Conservation (phyloP, 768 basidiomycete genomes). For the Mycena latifolia region DNA sequence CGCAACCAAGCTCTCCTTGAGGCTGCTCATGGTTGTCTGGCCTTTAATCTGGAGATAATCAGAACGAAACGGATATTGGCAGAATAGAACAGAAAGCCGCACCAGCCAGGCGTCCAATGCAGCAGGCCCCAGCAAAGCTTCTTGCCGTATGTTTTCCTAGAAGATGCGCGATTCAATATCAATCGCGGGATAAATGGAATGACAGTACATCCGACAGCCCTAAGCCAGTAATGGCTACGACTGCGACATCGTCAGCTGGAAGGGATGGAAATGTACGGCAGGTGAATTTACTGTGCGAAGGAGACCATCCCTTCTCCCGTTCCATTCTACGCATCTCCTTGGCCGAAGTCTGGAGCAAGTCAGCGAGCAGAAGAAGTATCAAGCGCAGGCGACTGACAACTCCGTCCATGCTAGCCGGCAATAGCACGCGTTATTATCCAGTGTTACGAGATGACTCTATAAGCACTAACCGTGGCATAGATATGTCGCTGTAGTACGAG, state of each 20-base stretch:
- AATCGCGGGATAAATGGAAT: too few relatives aligned
- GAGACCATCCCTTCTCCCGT: constrained; percentile 17
- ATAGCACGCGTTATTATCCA: neutral
- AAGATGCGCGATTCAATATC: neutral
- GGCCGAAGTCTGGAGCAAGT: constrained; percentile 24
- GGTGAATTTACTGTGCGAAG: constrained; percentile 17
- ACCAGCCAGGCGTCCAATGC: constrained; percentile 34
- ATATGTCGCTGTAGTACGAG: constrained; percentile 19
- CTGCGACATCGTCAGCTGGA: neutral
- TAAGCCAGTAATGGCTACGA: constrained; percentile 33
- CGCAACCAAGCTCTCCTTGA: constrained; percentile 23
- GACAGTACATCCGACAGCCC: constrained; percentile 26
- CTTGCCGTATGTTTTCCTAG: constrained; percentile 26
- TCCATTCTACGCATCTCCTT: constrained; percentile 30
- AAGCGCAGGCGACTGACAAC: constrained; percentile 15
- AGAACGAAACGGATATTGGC: neutral
- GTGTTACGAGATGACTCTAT: too few relatives aligned
- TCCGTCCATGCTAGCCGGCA: constrained; percentile 22
- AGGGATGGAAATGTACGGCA: too few relatives aligned
- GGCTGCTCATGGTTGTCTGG: constrained; percentile 20
- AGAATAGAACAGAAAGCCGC: neutral
- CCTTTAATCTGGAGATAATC: constrained; percentile 26
- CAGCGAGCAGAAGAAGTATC: neutral
- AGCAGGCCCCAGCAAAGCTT: constrained; percentile 24
- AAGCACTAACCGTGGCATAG: constrained; percentile 32